phyloP scores from a whole-genome alignment of 1,284 basidiomycete species.

The Sporisorium reilianum region DNA sequence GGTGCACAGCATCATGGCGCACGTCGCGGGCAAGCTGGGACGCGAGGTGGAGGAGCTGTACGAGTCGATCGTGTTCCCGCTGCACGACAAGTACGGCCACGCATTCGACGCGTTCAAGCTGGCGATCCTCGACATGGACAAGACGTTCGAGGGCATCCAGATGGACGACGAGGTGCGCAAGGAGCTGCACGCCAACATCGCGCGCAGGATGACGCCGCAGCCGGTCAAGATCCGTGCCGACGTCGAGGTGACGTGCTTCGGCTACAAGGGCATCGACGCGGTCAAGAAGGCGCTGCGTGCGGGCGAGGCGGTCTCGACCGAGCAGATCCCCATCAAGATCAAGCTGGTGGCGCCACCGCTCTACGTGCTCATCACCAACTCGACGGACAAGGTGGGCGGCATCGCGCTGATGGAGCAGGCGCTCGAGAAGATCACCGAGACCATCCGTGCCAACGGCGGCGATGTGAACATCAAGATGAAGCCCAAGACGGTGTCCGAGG shows the following conservation, averaged over 20 bases:
- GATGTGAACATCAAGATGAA: constrained; percentile 95
- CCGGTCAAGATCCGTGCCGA: constrained; percentile 99
- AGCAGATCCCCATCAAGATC: constrained; percentile 95
- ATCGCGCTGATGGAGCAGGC: constrained; percentile 93
- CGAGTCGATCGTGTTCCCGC: constrained; percentile 91
- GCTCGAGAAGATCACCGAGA: constrained; percentile 86
- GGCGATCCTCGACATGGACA: constrained; percentile 81
- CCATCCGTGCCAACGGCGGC: constrained; percentile 82
- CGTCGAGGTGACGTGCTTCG: constrained; percentile 97
- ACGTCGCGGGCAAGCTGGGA: constrained; percentile 65
- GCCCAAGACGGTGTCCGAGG: constrained; percentile 70
- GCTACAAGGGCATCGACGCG: constrained; percentile 95
- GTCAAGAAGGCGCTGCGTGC: constrained; percentile 91
- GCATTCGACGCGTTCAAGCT: constrained; percentile 98
- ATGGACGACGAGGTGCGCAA: constrained; percentile 75
- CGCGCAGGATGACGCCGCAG: constrained; percentile 93
- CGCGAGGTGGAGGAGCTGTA: constrained; percentile 82
- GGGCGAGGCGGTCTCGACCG: constrained; percentile 87
- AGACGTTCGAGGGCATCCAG: constrained; percentile 81
- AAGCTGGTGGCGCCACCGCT: constrained; percentile 95
- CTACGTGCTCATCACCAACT: constrained; percentile 94
- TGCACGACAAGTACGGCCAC: constrained; percentile 92
- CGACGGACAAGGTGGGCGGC: constrained; percentile 95
- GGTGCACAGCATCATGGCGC: constrained; percentile 67
- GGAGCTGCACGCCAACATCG: constrained; percentile 86